These are phyloP conservation scores for Populus deltoides DNA, from an alignment of 345 rosid species.

Conservation along the genomic window DNA sequence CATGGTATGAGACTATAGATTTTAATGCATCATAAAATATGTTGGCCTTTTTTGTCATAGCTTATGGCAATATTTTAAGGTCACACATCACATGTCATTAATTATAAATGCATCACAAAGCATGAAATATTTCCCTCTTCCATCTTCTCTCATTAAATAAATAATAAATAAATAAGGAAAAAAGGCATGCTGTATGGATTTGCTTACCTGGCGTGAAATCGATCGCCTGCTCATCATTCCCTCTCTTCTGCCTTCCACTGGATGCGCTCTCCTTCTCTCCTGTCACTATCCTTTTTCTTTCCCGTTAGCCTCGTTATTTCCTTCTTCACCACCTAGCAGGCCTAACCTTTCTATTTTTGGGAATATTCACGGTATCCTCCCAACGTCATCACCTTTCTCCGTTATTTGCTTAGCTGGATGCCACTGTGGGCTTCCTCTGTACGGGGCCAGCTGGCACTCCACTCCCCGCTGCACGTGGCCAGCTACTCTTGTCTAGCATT, in stretches of 20 bases:
- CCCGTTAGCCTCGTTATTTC: slow-evolving; percentile 1
- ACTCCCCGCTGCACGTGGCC: slow-evolving; percentile 34
- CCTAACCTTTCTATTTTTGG: not conserved
- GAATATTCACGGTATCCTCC: not conserved
- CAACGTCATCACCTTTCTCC: slow-evolving; percentile 9
- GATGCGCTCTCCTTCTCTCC: not conserved
- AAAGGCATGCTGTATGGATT: not conserved
- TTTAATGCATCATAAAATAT: too few species aligned
- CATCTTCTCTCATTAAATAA: not conserved
- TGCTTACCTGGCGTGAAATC: slow-evolving; percentile 27
- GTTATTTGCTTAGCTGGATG: slow-evolving; percentile 39
- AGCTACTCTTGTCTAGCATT: slow-evolving; percentile 28
- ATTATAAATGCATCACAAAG: not conserved
- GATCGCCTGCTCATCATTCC: slow-evolving; percentile 38
- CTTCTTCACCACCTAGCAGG: too few species aligned
- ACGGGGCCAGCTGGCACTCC: slow-evolving; percentile 40
- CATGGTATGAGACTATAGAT: too few species aligned
- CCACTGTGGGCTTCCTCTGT: slow-evolving; percentile 19
- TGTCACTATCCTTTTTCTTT: slow-evolving; percentile 24
- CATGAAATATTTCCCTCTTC: not conserved
- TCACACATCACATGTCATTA: too few species aligned
- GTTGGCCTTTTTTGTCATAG: too few species aligned
- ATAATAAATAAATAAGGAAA: too few species aligned
- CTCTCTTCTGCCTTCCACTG: slow-evolving; percentile 11
- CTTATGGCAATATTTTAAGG: too few species aligned